Conservation (phyloP, 2,329 filamentous ascomycete species). For the Diaporthe humulicola region DNA sequence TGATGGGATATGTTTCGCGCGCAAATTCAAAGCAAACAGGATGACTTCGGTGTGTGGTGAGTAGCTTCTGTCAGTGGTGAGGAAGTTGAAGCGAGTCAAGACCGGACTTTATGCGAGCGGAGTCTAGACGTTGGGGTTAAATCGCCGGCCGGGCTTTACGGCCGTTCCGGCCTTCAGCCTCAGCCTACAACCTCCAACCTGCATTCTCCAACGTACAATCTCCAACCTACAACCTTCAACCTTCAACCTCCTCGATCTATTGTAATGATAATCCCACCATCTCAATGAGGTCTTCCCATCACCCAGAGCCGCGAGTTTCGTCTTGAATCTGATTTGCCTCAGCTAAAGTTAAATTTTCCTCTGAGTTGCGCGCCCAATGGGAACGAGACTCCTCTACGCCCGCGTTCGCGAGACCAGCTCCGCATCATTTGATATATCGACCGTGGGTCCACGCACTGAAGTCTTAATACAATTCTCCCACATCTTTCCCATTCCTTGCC, state of each 20-base stretch:
- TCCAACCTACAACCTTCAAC: no score
- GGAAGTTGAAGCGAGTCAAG: not conserved
- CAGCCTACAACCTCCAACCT: not conserved
- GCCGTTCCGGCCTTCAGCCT: not conserved
- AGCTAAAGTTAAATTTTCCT: no score
- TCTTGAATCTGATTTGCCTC: no score
- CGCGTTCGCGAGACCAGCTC: no score
- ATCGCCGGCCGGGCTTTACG: constrained; percentile 20
- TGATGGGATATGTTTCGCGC: not conserved
- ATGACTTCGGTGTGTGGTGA: not conserved
- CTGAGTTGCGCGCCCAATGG: no score
- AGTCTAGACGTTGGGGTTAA: not conserved
- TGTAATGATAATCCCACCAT: not conserved
- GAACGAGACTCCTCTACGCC: no score
- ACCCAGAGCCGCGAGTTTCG: not conserved
- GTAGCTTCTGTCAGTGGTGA: not conserved
- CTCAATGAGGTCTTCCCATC: not conserved
- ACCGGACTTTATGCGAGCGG: constrained; percentile 22
- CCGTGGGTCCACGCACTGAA: no score
- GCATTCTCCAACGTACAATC: no score
- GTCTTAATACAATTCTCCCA: no score
- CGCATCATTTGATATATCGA: no score
- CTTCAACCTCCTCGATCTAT: not conserved
- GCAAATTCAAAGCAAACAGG: no score
- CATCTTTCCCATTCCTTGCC: no score